Percentiles rank a stretch among this genome's conserved stretches.
Evolutionary conservation across 345 rosid species (phyloP).

Genomic region (Microthlaspi erraticum): DNA sequence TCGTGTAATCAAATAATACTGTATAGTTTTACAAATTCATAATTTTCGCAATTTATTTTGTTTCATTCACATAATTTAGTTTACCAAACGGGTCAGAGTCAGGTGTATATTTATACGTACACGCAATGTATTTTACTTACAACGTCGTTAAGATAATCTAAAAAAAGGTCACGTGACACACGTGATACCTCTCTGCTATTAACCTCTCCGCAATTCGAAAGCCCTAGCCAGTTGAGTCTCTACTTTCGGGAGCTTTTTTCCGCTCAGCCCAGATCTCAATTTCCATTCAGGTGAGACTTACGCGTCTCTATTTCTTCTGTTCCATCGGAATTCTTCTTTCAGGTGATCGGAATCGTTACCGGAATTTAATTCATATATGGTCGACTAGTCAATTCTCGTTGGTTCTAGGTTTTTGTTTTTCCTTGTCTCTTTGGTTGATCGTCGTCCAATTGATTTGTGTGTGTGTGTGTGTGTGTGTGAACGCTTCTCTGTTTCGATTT

Average conservation of each 20-base stretch:
- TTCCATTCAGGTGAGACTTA: slow-evolving; percentile 26
- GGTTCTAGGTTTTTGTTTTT: not conserved
- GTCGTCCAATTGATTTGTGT: not conserved
- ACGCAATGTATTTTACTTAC: not conserved
- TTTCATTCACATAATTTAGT: too few relatives aligned
- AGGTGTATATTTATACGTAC: not conserved
- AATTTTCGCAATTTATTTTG: too few relatives aligned
- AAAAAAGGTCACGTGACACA: slow-evolving; percentile 21
- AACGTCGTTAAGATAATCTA: not conserved
- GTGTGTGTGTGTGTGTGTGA: slow-evolving; percentile 1
- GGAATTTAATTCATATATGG: not conserved
- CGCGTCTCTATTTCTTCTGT: slow-evolving; percentile 10
- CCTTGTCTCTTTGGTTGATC: not conserved
- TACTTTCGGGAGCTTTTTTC: slow-evolving; percentile 5
- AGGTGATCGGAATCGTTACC: slow-evolving; percentile 18
- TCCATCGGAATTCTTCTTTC: not conserved
- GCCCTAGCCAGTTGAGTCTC: slow-evolving; percentile 33
- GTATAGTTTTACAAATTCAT: too few relatives aligned
- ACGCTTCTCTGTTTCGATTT: not conserved
- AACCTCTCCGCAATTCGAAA: slow-evolving; percentile 26
- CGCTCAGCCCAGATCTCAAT: slow-evolving; percentile 31
- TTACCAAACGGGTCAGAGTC: not conserved
- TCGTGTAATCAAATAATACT: too few relatives aligned
- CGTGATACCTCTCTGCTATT: slow-evolving; percentile 16
- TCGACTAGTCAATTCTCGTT: slow-evolving; percentile 12